Conservation (phyloP, 2,329 filamentous ascomycete genomes). For the Ophiosphaerella korrae region DNA sequence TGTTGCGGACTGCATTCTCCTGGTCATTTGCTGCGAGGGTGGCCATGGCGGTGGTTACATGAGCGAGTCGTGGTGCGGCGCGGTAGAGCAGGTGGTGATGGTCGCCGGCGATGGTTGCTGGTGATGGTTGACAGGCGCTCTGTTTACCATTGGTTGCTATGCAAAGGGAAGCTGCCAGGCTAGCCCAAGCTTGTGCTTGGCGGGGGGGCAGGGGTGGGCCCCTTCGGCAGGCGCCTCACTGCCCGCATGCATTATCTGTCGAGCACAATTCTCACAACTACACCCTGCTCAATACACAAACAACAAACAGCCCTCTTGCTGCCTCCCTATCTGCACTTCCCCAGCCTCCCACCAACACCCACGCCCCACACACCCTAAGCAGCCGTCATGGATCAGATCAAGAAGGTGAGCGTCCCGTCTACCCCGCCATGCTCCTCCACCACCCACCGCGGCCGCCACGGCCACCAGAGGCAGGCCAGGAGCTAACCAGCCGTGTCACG, state of each 20-base stretch:
- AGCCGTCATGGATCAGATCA: conserved; percentile 78
- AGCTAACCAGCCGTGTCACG: conserved; percentile 29
- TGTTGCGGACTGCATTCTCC: conserved; percentile 81
- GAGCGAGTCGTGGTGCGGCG: conserved; percentile 25
- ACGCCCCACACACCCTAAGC: conserved; percentile 10
- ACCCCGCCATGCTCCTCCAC: conserved; percentile 41
- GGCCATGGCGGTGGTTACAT: conserved; percentile 56
- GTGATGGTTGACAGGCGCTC: conserved; percentile 15
- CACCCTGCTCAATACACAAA: conserved; percentile 6
- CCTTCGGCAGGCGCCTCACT: conserved; percentile 25
- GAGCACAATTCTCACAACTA: conserved; percentile 25
- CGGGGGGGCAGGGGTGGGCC: conserved; percentile 13
- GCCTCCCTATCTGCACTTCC: conserved; percentile 3
- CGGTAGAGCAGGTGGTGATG: no score
- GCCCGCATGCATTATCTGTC: conserved; percentile 37
- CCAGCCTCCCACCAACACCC: conserved; percentile 7
- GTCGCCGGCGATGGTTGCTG: background rate
- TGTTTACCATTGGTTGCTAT: conserved; percentile 28
- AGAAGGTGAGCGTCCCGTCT: conserved; percentile 70
- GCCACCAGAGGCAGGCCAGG: conserved; percentile 24
- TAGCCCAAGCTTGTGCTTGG: conserved; percentile 8
- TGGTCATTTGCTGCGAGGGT: conserved; percentile 79
- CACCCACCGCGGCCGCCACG: background rate
- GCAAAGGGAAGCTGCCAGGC: conserved; percentile 3
- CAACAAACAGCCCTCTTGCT: background rate